These are phyloP conservation scores for Chamaenerion angustifolium DNA, from an alignment of 345 rosid genomes.

Conservation along the genomic window DNA sequence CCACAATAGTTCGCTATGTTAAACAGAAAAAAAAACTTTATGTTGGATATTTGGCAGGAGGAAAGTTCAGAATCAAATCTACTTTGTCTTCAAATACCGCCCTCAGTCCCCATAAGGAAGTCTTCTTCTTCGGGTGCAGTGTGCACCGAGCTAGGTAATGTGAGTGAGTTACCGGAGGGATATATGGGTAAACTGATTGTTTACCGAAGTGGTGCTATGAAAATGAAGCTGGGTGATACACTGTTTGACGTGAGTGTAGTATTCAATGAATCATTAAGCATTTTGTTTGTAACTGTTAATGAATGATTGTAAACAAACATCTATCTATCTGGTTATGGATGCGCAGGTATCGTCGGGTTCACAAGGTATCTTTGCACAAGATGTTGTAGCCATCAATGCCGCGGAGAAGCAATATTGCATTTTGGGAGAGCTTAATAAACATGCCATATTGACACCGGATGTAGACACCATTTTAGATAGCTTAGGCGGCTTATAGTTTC, in stretches of 20 bases:
- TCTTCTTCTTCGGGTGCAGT: constrained; percentile 22
- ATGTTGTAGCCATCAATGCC: constrained; percentile 39
- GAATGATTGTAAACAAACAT: too few species aligned
- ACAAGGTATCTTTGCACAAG: constrained; percentile 49
- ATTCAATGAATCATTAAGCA: too few species aligned
- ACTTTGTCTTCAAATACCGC: constrained; percentile 60
- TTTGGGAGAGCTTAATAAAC: constrained; percentile 54
- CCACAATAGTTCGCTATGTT: too few species aligned
- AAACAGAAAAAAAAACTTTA: too few species aligned
- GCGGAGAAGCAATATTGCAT: constrained; percentile 35
- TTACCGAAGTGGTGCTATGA: constrained; percentile 66
- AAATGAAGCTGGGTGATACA: constrained; percentile 67
- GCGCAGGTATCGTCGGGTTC: constrained; percentile 68
- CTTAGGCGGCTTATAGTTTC: constrained; percentile 9
- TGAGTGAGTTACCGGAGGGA: constrained; percentile 53
- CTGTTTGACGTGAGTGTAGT: constrained; percentile 52
- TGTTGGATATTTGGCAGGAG: constrained; percentile 31
- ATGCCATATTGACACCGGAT: constrained; percentile 52
- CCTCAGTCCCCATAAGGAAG: constrained; percentile 38
- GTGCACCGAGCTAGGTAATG: constrained; percentile 1
- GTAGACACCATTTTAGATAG: constrained; percentile 37
- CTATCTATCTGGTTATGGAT: too few species aligned
- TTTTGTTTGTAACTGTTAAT: too few species aligned
- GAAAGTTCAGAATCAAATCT: constrained; percentile 44
- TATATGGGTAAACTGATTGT: constrained; percentile 79